These are phyloP conservation scores for Fomitopsis serialis DNA, from an alignment of 768 basidiomycete genomes.

Conservation along the genomic window DNA sequence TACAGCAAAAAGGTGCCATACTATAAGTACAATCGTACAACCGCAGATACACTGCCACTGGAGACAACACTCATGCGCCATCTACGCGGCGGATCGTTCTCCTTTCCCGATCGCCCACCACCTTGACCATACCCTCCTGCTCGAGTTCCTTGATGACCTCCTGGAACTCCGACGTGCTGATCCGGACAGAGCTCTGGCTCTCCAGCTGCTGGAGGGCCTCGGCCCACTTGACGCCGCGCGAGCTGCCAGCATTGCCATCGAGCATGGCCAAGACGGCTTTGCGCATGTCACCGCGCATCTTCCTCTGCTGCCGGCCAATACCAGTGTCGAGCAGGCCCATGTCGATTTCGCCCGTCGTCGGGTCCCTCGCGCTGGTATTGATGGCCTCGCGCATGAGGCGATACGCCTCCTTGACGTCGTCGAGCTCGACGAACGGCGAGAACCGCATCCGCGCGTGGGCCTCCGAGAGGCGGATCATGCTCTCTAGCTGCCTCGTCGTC, in stretches of 20 bases:
- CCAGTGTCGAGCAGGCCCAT: slow-evolving; percentile 95
- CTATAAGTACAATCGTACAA: no score
- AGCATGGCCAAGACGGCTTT: slow-evolving; percentile 69
- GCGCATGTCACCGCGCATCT: slow-evolving; percentile 85
- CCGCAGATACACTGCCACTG: no score
- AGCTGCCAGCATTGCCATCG: slow-evolving; percentile 40
- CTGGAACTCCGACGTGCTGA: slow-evolving; percentile 76
- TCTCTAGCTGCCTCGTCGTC: slow-evolving; percentile 95
- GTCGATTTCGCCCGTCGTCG: slow-evolving; percentile 94
- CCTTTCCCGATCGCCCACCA: slow-evolving; percentile 82
- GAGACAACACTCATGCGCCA: slow-evolving; percentile 20
- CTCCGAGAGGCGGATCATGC: slow-evolving; percentile 93
- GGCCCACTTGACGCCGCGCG: slow-evolving; percentile 70
- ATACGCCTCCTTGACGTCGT: slow-evolving; percentile 86
- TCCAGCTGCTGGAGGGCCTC: slow-evolving; percentile 77
- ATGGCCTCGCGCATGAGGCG: slow-evolving; percentile 97
- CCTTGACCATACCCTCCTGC: slow-evolving; percentile 82
- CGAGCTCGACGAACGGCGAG: slow-evolving; percentile 76
- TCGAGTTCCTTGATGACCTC: slow-evolving; percentile 75
- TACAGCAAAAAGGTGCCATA: no score
- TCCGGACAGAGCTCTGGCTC: slow-evolving; percentile 77
- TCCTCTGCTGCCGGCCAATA: slow-evolving; percentile 81
- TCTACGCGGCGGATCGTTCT: slow-evolving; percentile 74
- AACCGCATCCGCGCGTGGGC: slow-evolving; percentile 97
- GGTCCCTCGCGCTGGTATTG: slow-evolving; percentile 92